Evolutionary conservation across 768 basidiomycete species (phyloP).

Genomic region (Calocera cornea): DNA sequence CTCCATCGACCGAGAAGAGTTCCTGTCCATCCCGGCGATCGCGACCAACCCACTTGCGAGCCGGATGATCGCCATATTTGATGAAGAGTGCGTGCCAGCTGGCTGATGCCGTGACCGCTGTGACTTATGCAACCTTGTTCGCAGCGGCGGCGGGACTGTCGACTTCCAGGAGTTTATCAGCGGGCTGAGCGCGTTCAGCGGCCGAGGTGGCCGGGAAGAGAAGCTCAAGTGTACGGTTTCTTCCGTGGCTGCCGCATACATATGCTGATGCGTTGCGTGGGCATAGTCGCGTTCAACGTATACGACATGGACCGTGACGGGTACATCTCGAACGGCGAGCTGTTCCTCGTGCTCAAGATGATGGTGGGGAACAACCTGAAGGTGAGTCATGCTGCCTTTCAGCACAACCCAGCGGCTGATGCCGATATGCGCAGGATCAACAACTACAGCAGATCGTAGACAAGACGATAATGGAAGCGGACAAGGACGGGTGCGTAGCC

Average conservation of each 20-base stretch:
- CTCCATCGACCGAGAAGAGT: conserved; percentile 96
- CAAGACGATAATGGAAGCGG: conserved; percentile 99
- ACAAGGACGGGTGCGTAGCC: conserved; percentile 59
- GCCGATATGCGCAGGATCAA: conserved; percentile 52
- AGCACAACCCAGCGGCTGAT: not conserved
- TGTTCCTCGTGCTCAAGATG: conserved; percentile 98
- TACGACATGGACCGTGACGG: conserved; percentile 98
- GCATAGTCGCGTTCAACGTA: conserved; percentile 93
- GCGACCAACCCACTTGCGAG: conserved; percentile 93
- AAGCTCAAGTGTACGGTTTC: conserved; percentile 73
- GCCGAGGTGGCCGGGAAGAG: conserved; percentile 91
- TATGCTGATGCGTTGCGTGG: not conserved
- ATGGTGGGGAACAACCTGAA: conserved; percentile 99
- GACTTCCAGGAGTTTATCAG: conserved; percentile 99
- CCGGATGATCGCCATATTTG: conserved; percentile 98
- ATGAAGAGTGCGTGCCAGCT: conserved; percentile 71
- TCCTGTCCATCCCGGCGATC: conserved; percentile 96
- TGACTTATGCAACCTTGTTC: conserved; percentile 4
- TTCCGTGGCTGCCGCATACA: not conserved
- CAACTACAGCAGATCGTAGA: conserved; percentile 99
- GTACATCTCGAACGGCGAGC: conserved; percentile 94
- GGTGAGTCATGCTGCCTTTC: conserved; percentile 31
- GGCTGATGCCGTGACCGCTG: not conserved
- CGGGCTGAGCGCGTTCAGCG: conserved; percentile 93
- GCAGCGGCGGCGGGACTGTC: conserved; percentile 91